These are phyloP conservation scores for Coemansia sp. DNA, from an alignment of 192 early-diverging fungal genomes.

Conservation along the genomic window DNA sequence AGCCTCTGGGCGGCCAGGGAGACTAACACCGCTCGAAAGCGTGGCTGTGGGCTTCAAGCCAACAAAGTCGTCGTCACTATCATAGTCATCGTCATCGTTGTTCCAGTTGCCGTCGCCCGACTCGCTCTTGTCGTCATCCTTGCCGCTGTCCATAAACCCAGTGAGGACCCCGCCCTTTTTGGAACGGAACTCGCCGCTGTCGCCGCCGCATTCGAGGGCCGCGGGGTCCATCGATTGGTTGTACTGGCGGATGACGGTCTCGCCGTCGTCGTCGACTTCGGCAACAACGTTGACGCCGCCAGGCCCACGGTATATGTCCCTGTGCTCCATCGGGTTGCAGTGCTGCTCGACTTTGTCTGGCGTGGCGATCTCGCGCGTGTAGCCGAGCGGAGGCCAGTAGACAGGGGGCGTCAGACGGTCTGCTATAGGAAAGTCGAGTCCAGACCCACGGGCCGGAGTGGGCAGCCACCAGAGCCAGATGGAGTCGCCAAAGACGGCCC, in stretches of 20 bases:
- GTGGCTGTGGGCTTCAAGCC: conserved; percentile 19
- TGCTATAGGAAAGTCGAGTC: conserved; percentile 66
- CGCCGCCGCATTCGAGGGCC: conserved; percentile 45
- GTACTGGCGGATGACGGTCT: conserved; percentile 51
- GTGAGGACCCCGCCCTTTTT: conserved; percentile 3
- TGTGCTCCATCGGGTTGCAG: conserved; percentile 16
- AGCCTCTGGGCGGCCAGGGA: conserved; percentile 12
- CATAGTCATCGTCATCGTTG: conserved; percentile 42
- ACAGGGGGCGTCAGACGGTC: conserved; percentile 46
- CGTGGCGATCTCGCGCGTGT: conserved; percentile 45
- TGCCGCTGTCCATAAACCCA: conserved; percentile 42
- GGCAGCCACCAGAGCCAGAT: conserved; percentile 81
- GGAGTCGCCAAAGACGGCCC: conserved; percentile 71
- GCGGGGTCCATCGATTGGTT: conserved; percentile 35
- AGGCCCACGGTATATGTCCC: conserved; percentile 17
- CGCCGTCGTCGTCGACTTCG: conserved; percentile 55
- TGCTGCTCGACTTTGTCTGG: conserved; percentile 25
- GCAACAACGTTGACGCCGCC: conserved; percentile 34
- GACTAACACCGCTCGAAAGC: conserved; percentile 26
- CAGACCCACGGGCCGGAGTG: conserved; percentile 61
- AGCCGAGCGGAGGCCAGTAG: conserved; percentile 78
- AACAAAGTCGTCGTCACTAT: conserved; percentile 50
- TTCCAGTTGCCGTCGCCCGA: conserved; percentile 42
- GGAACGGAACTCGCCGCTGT: conserved; percentile 3
- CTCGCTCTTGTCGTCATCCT: conserved; percentile 50